A percentile compares a stretch with the other conserved stretches of the same genome.
phyloP scores from a whole-genome alignment of 345 rosid genomes.

The Triadica sebifera region DNA sequence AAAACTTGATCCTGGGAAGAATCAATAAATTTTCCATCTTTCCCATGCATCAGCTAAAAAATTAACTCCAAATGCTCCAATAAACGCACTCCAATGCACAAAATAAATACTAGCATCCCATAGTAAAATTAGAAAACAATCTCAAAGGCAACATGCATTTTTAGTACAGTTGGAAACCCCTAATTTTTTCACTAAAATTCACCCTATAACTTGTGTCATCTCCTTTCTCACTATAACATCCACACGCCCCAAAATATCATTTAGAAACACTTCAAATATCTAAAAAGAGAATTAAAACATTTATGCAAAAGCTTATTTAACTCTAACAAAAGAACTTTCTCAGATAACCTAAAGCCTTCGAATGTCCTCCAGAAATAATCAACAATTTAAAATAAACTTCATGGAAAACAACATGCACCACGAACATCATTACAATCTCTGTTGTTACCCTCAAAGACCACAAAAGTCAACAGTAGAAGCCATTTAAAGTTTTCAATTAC shows the following conservation, averaged over 20 bases:
- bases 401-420: not conserved
- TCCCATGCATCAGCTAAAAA: too few relatives aligned
- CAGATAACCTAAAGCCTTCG: not conserved
- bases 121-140: not conserved
- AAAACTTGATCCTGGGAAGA: too few relatives aligned
- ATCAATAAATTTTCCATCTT: too few relatives aligned
- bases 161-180: not conserved
- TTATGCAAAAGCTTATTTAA: not conserved
- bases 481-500: too few relatives aligned
- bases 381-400: too few relatives aligned
- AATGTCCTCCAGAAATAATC: not conserved
- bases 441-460: not conserved
- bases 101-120: not conserved
- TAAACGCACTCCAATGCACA: not conserved
- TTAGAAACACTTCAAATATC: not conserved
- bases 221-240: not conserved
- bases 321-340: not conserved
- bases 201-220: not conserved
- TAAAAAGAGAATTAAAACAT: not conserved
- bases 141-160: not conserved
- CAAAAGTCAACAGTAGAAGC: not conserved
- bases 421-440: not conserved
- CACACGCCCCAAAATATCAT: not conserved
- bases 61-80: too few relatives aligned
- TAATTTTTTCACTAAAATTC: not conserved